Base-by-base conservation (phyloP, 2,329 filamentous ascomycete species). In the Gremmenia infestans region DNA sequence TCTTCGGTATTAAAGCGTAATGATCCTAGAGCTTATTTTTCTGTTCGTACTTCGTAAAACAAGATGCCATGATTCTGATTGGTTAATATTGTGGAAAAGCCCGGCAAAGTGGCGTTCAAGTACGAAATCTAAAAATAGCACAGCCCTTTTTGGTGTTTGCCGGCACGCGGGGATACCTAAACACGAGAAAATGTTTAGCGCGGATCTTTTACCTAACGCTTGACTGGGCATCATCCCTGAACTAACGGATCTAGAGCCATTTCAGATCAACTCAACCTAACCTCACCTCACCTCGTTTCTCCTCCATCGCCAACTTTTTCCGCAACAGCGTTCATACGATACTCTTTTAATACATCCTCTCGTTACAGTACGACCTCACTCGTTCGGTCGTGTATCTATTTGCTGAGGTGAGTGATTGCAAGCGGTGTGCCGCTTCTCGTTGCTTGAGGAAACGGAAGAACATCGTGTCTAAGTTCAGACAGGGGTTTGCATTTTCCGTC, bases 351-450 rank as follows among this genome's bases (percentile, higher is more conserved):
- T 22, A 3, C 23, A 46, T 48, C 47, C 56, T 46, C 53, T 58
- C 55, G 49, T 58, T 62, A 50, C 23, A 46, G 42, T 28, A 48
- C 28, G 53, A 58, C 61, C 63, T 65, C 63, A 65, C 63, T 65
- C 63, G 63, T 63, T 65, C 60, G 63, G 63, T 60, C 58, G 22
- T 49, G 54, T 45, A 46, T 32, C 28, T 32, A 32, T 11, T 8
- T 53, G 46, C 37, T 32, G 22, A 37, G 37, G 22, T 45, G 32
- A 36, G 52, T 48, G 54, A 14, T 9, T 47, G 23, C 11, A 5
- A 12, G 52, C 54, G 49, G 53, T 48, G 58, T 50, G 52, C 51
- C 59, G 56, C 49, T 50, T 52, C 50, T 23, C 50, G 54, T 55
- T 56, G 28, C 54, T 59, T 52, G 53, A 46, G 48, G 45, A 48